Percentiles rank a stretch among this genome's conserved stretches.
phyloP scores from a whole-genome alignment of 2,329 filamentous ascomycete genomes.

The Xylariaceae sp. region DNA sequence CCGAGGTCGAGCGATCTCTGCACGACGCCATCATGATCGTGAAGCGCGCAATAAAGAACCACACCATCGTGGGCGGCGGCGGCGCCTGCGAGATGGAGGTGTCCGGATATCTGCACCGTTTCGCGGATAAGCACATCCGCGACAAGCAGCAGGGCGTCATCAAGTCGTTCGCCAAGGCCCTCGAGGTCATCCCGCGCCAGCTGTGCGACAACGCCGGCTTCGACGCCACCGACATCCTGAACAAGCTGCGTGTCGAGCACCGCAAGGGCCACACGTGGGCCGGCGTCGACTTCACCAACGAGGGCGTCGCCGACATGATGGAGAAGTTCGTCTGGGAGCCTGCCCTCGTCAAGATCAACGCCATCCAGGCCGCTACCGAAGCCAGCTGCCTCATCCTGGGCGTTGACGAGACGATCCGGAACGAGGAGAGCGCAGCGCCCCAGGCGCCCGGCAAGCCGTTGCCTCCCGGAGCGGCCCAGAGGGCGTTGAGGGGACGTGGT shows the following conservation, averaged over 20 bases:
- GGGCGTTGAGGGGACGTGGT: conserved; percentile 76
- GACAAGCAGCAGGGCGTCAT: conserved; percentile 97
- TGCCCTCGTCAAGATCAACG: conserved; percentile 91
- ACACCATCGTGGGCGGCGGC: conserved; percentile 88
- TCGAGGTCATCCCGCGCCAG: conserved; percentile 94
- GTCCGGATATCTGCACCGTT: conserved; percentile 86
- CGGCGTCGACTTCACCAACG: conserved; percentile 88
- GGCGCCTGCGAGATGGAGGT: conserved; percentile 96
- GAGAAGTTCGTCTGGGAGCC: conserved; percentile 97
- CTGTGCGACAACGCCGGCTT: conserved; percentile 98
- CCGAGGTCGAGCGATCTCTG: conserved; percentile 93
- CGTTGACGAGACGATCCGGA: conserved; percentile 97
- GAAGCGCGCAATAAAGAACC: conserved; percentile 94
- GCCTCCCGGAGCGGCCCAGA: conserved; percentile 78
- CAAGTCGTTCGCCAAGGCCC: conserved; percentile 94
- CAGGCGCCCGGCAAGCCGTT: conserved; percentile 72
- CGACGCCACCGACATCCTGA: conserved; percentile 95
- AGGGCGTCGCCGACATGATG: conserved; percentile 92
- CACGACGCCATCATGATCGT: conserved; percentile 99
- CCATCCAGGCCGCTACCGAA: conserved; percentile 91
- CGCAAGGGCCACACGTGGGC: conserved; percentile 90
- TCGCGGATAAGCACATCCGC: conserved; percentile 84
- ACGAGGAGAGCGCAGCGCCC: conserved; percentile 84
- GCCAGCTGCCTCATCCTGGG: conserved; percentile 91
- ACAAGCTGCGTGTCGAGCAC: conserved; percentile 93